A percentile compares a stretch with the other conserved stretches of the same genome.
These are phyloP conservation scores for Cercospora canescens DNA, from an alignment of 2,329 filamentous ascomycete genomes.

Conservation along the genomic window DNA sequence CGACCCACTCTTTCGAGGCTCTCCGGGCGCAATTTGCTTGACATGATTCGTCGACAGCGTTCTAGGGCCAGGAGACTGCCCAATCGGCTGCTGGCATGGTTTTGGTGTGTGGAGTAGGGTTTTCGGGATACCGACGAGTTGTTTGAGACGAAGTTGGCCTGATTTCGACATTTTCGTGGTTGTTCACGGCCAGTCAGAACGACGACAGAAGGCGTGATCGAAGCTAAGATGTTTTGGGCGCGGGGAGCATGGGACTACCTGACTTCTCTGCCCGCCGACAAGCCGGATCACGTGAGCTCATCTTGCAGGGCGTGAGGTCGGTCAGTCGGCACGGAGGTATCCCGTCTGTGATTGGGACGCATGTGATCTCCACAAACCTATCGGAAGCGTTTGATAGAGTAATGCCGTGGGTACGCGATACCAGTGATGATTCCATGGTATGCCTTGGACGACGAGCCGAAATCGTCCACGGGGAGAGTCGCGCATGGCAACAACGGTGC, in stretches of 20 bases:
- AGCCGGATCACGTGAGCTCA: not conserved
- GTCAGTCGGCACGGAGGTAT: not conserved
- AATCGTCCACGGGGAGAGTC: not conserved
- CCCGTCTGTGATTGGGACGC: not conserved
- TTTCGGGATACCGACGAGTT: conserved; percentile 21
- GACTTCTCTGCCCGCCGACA: not conserved
- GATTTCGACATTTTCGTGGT: conserved; percentile 12
- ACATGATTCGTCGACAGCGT: conserved; percentile 20
- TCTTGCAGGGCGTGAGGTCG: not conserved
- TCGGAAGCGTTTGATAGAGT: not conserved
- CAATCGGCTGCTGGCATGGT: conserved; percentile 11
- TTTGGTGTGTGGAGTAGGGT: conserved; percentile 9
- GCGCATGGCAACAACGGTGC: not conserved
- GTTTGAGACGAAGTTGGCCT: conserved; percentile 13
- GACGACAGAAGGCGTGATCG: conserved; percentile 9
- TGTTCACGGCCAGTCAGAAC: conserved; percentile 3
- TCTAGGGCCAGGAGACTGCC: conserved; percentile 6
- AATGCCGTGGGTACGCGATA: not conserved
- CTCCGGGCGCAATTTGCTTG: conserved; percentile 23
- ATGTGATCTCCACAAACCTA: not conserved
- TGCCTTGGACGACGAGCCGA: not conserved
- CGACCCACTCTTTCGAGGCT: conserved; percentile 17
- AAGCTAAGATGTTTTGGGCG: conserved; percentile 1
- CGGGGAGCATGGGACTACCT: not conserved
- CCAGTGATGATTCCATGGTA: not conserved